Evolutionary conservation across 495 filamentous ascomycete species (phyloP).

Genomic region (Thozetella sp.): DNA sequence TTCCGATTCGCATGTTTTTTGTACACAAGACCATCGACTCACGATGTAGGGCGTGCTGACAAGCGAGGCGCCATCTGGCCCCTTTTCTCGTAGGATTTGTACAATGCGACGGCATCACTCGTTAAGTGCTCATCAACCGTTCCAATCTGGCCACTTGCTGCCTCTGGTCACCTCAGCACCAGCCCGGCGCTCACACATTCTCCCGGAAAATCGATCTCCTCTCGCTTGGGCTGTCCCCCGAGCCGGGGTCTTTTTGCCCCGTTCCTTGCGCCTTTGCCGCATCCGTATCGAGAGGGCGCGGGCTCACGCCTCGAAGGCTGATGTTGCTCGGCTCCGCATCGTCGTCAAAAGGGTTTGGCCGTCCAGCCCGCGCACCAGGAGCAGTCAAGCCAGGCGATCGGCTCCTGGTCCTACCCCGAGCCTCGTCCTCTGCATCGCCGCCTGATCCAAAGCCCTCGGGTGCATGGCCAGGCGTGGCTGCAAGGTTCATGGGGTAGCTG

Average conservation of each 20-base stretch:
- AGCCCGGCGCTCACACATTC: conserved; percentile 35
- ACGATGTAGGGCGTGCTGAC: background rate
- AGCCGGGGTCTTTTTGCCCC: conserved; percentile 19
- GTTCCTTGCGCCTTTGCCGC: conserved; percentile 16
- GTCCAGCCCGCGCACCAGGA: conserved; percentile 1
- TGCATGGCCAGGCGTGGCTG: conserved; percentile 12
- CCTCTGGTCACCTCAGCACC: background rate
- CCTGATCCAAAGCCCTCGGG: conserved; percentile 1
- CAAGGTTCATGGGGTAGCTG: conserved; percentile 50
- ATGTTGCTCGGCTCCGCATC: conserved; percentile 55
- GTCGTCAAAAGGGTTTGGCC: conserved; percentile 57
- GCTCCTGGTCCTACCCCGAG: conserved; percentile 30
- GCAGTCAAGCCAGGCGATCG: conserved; percentile 20
- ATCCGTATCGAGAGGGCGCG: conserved; percentile 48
- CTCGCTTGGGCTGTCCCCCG: conserved; percentile 40
- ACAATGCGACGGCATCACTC: too few relatives aligned
- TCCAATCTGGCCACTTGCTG: too few relatives aligned
- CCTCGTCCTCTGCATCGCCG: conserved; percentile 18
- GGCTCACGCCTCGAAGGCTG: conserved; percentile 58
- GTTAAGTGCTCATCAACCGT: too few relatives aligned
- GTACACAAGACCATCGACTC: background rate
- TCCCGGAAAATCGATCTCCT: conserved; percentile 53
- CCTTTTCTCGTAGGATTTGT: background rate
- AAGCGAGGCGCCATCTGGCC: background rate
- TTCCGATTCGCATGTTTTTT: background rate